Conservation (phyloP, 202 grass and related monocot genomes). For the Schoenoplectus tabernaemontani region DNA sequence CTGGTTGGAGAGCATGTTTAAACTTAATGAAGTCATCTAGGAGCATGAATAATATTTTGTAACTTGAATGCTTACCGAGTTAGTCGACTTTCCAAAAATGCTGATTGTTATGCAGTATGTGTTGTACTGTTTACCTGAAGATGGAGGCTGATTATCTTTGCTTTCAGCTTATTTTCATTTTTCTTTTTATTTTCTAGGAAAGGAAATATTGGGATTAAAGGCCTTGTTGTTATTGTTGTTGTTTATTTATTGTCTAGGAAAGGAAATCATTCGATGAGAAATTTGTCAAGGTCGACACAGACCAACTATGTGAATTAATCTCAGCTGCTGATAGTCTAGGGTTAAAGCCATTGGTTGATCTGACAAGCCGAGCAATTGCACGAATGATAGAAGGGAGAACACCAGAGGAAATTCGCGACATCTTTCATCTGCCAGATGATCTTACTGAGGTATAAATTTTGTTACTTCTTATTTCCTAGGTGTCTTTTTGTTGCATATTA, state of each 20-base stretch:
- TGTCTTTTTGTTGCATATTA: background rate
- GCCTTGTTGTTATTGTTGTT: no score
- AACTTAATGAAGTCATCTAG: background rate
- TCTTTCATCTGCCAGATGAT: conserved; percentile 95
- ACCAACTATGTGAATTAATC: conserved; percentile 90
- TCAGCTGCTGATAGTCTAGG: conserved; percentile 96
- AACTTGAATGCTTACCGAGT: background rate
- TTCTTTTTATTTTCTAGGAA: no score
- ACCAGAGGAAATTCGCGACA: conserved; percentile 96
- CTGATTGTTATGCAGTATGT: background rate
- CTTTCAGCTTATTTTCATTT: background rate
- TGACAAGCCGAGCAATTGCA: conserved; percentile 93
- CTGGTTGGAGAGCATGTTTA: background rate
- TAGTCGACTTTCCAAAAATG: background rate
- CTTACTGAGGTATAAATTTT: conserved; percentile 68
- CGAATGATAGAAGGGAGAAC: conserved; percentile 98
- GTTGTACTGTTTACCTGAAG: background rate
- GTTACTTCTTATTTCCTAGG: background rate
- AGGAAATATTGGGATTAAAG: no score
- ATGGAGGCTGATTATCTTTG: background rate
- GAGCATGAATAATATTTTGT: background rate
- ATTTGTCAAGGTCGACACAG: conserved; percentile 91
- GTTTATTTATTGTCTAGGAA: conserved; percentile 64
- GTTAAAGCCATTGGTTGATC: conserved; percentile 92
- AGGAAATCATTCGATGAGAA: conserved; percentile 93